Evolutionary conservation across 2,329 filamentous ascomycete species (phyloP).

Genomic region (Trichoderma simmonsii): DNA sequence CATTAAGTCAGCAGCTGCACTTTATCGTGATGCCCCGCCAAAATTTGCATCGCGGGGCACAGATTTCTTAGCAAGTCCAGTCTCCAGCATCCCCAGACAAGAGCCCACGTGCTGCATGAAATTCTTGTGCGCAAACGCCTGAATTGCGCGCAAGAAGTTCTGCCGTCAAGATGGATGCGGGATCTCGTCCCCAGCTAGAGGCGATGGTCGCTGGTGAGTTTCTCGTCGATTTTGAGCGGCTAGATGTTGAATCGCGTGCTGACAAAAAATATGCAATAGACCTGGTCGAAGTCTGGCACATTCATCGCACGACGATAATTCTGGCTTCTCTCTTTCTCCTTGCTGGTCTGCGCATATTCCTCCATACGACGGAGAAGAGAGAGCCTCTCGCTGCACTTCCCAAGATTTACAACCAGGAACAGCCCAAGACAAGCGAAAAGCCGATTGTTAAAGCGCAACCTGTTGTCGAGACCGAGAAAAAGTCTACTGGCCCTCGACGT

Average conservation of each 20-base stretch:
- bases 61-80: background rate
- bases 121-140: conserved; percentile 8
- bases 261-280: conserved; percentile 28
- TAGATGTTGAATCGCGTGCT: background rate
- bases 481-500: conserved; percentile 44
- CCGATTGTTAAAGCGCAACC: conserved; percentile 16
- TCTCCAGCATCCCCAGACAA: conserved; percentile 13
- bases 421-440: background rate
- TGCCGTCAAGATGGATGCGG: conserved; percentile 19
- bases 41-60: conserved; percentile 25
- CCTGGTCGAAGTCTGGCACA: conserved; percentile 45
- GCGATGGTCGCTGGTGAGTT: conserved; percentile 19
- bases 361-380: conserved; percentile 37
- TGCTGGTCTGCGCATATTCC: conserved; percentile 40
- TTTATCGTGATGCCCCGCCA: conserved; percentile 22
- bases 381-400: conserved; percentile 38
- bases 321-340: conserved; percentile 39
- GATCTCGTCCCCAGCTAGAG: conserved; percentile 8
- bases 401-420: conserved; percentile 32
- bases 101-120: conserved; percentile 5
- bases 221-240: background rate
- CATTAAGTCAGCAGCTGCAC: background rate
- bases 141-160: background rate
- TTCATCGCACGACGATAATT: conserved; percentile 44
- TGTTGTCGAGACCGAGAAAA: conserved; percentile 29